phyloP scores from a whole-genome alignment of 305 asterid genomes.

The Fraxinus albicans region DNA sequence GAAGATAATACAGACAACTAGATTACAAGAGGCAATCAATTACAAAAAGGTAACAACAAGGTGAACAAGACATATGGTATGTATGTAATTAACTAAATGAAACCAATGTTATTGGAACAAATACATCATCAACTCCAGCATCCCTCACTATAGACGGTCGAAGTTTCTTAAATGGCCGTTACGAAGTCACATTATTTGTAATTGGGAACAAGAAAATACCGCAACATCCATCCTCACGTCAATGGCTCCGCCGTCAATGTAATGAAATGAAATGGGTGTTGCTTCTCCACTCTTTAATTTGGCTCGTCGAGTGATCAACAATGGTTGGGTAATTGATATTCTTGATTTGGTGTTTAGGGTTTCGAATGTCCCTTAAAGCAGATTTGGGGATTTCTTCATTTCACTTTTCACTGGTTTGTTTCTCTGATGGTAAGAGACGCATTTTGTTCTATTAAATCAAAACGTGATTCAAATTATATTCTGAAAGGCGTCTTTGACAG shows the following conservation, averaged over 20 bases:
- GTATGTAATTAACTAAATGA: too few species aligned
- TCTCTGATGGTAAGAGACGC: neutral
- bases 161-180: too few species aligned
- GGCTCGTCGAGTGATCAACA: neutral
- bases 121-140: too few species aligned
- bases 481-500: neutral
- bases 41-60: too few species aligned
- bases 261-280: neutral
- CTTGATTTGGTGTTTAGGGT: neutral
- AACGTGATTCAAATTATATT: too few species aligned
- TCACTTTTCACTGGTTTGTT: neutral
- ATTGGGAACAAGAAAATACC: too few species aligned
- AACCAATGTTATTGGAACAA: too few species aligned
- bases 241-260: neutral
- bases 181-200: too few species aligned
- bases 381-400: neutral
- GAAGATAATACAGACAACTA: neutral
- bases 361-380: neutral
- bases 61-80: too few species aligned
- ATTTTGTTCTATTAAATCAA: neutral
- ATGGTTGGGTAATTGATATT: neutral
- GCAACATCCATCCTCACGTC: too few species aligned
- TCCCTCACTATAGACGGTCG: too few species aligned
- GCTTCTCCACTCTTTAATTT: neutral
- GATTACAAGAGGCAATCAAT: too few species aligned